Percentiles rank a stretch among this genome's conserved stretches.
phyloP scores from a whole-genome alignment of 2,329 filamentous ascomycete species.

The Tolypocladium inflatum region DNA sequence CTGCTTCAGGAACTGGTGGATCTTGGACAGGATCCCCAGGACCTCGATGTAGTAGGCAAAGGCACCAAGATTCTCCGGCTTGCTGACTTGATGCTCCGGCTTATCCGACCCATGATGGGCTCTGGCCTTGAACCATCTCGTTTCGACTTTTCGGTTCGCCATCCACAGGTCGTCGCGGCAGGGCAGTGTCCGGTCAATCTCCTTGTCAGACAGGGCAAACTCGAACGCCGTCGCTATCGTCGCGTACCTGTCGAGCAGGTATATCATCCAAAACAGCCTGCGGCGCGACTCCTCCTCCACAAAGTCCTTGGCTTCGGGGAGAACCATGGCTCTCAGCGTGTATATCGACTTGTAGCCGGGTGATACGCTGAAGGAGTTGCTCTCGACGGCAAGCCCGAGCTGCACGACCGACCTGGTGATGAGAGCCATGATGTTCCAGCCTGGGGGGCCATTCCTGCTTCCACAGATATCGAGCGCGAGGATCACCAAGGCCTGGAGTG shows the following conservation, averaged over 20 bases:
- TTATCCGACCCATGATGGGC: slow-evolving; percentile 29
- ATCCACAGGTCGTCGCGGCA: slow-evolving; percentile 82
- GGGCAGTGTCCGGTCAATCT: slow-evolving; percentile 78
- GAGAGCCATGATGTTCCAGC: slow-evolving; percentile 84
- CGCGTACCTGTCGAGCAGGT: slow-evolving; percentile 80
- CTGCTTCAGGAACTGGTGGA: slow-evolving; percentile 81
- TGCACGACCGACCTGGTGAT: slow-evolving; percentile 86
- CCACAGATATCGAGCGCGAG: slow-evolving; percentile 78
- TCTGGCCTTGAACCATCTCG: slow-evolving; percentile 63
- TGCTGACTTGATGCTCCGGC: slow-evolving; percentile 54
- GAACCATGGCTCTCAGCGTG: slow-evolving; percentile 73
- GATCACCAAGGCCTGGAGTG: slow-evolving; percentile 79
- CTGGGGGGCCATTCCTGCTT: slow-evolving; percentile 79
- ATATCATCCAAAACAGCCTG: slow-evolving; percentile 89
- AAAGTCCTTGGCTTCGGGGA: slow-evolving; percentile 75
- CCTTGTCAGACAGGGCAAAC: slow-evolving; percentile 79
- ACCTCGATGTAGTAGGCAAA: slow-evolving; percentile 91
- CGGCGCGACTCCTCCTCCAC: slow-evolving; percentile 83
- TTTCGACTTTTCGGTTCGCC: slow-evolving; percentile 76
- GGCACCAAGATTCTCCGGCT: slow-evolving; percentile 72
- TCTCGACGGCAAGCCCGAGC: slow-evolving; percentile 74
- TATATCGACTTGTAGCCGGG: slow-evolving; percentile 81
- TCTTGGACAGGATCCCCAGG: slow-evolving; percentile 74
- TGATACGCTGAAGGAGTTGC: slow-evolving; percentile 67
- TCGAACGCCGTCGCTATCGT: slow-evolving; percentile 89